Conservation (phyloP, 2,329 filamentous ascomycete species). For the Pezicula radicicola region DNA sequence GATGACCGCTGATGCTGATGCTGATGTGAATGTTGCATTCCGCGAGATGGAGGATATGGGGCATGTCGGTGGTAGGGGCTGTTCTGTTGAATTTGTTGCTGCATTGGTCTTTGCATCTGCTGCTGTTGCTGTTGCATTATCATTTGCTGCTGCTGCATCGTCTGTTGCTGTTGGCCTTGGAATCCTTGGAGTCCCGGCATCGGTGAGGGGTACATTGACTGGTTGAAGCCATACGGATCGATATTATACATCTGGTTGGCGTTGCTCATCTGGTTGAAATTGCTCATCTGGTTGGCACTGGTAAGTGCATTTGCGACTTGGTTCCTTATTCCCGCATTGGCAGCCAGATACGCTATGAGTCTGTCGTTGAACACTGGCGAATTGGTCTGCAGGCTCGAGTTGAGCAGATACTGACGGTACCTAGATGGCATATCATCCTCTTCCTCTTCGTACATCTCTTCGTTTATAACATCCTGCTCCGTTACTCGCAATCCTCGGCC, state of each 20-base stretch:
- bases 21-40: conserved; percentile 27
- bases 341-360: conserved; percentile 47
- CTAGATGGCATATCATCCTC: conserved; percentile 74
- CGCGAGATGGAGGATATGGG: conserved; percentile 35
- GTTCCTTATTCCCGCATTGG: conserved; percentile 53
- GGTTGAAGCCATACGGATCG: conserved; percentile 16
- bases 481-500: conserved; percentile 79
- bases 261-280: background rate
- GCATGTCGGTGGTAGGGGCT: conserved; percentile 33
- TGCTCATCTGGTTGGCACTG: conserved; percentile 29
- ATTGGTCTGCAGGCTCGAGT: conserved; percentile 46
- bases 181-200: conserved; percentile 12
- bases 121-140: conserved; percentile 22
- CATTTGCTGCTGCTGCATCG: conserved; percentile 22
- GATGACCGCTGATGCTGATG: conserved; percentile 38
- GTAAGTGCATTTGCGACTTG: conserved; percentile 42
- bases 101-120: conserved; percentile 2
- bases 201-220: conserved; percentile 13
- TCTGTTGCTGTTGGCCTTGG: conserved; percentile 28
- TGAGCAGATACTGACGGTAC: conserved; percentile 53
- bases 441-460: conserved; percentile 96
- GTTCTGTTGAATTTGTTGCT: conserved; percentile 8
- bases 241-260: background rate
- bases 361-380: conserved; percentile 19
- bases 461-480: conserved; percentile 81